Evolutionary conservation across 352 stramenopile species (phyloP).

Genomic region (Phytophthora foliorum): DNA sequence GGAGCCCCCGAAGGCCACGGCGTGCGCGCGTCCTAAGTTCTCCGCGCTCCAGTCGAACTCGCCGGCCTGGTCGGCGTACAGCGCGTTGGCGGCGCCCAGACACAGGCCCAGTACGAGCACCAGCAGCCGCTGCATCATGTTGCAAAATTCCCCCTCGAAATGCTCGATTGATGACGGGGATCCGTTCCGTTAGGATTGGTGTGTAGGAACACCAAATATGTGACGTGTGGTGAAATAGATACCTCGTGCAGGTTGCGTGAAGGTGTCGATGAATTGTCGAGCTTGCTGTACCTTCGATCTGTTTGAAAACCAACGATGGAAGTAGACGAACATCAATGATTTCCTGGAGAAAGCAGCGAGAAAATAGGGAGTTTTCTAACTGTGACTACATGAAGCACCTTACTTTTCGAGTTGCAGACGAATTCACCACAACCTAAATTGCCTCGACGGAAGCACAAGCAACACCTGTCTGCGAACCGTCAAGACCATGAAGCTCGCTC

Average conservation of each 20-base stretch:
- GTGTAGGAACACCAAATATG: not conserved
- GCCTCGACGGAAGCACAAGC: not conserved
- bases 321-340: too few species aligned
- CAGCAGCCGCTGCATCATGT: conserved; percentile 37
- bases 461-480: not conserved
- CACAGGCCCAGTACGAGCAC: conserved; percentile 38
- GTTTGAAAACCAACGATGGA: too few species aligned
- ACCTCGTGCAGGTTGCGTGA: too few species aligned
- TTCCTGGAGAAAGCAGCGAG: not conserved
- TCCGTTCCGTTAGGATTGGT: not conserved
- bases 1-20: conserved; percentile 58
- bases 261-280: too few species aligned
- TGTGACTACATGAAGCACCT: too few species aligned
- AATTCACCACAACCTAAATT: not conserved
- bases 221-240: conserved; percentile 3
- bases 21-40: conserved; percentile 64
- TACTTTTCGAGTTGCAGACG: too few species aligned
- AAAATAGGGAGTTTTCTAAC: too few species aligned
- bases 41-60: conserved; percentile 83
- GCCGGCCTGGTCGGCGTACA: conserved; percentile 83
- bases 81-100: conserved; percentile 35
- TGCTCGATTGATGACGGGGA: not conserved
- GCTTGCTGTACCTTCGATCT: too few species aligned
- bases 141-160: conserved; percentile 8
- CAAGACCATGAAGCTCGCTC: not conserved